phyloP scores from a whole-genome alignment of 345 rosid genomes.

The Lenwebbia sp. region DNA sequence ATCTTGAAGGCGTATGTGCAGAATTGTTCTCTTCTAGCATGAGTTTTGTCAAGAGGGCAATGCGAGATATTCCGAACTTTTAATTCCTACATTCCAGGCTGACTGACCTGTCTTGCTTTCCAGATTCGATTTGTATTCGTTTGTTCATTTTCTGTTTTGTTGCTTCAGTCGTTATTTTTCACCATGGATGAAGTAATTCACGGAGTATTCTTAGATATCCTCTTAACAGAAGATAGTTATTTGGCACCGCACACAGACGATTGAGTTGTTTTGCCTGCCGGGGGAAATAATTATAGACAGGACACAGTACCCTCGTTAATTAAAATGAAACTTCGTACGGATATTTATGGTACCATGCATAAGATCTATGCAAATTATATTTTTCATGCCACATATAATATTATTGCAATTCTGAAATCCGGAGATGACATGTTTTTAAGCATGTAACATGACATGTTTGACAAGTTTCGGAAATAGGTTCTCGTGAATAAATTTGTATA shows the following conservation, averaged over 20 bases:
- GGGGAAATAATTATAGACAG: background rate
- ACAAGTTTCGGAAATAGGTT: background rate
- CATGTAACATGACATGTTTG: background rate
- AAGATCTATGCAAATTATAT: background rate
- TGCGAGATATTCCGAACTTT: background rate
- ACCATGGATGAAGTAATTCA: background rate
- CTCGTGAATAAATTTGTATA: background rate
- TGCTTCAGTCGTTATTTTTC: background rate
- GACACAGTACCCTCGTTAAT: background rate
- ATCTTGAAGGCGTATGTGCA: background rate
- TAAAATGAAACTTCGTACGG: background rate
- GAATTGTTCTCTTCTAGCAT: background rate
- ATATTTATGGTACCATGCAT: background rate
- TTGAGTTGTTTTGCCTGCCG: background rate
- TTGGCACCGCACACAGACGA: background rate
- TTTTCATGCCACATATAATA: background rate
- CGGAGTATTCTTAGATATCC: background rate
- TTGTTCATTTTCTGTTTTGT: background rate
- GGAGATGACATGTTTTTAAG: background rate
- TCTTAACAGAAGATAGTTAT: background rate
- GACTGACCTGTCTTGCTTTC: background rate
- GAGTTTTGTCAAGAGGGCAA: background rate
- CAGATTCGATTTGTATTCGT: background rate
- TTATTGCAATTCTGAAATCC: background rate
- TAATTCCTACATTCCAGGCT: background rate